phyloP scores from a whole-genome alignment of 352 stramenopile species.

The Pythium phragmiticola region DNA sequence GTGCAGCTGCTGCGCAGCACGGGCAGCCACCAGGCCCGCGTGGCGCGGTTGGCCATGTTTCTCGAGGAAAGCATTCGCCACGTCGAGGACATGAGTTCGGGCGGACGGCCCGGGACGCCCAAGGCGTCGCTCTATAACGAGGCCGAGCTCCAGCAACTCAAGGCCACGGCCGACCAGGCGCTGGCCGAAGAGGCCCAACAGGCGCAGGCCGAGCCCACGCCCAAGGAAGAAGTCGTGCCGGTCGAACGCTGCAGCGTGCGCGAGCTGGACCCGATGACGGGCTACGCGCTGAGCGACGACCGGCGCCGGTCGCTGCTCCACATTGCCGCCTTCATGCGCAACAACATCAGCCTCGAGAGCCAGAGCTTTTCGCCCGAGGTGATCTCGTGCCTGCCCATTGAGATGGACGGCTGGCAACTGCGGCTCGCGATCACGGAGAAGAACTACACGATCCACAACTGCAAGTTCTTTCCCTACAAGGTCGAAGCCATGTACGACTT shows the following conservation, averaged over 20 bases:
- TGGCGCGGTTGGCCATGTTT: constrained; percentile 52
- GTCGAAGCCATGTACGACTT: constrained; percentile 81
- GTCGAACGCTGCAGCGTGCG: constrained; percentile 21
- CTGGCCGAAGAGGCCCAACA: constrained; percentile 37
- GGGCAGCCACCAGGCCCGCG: constrained; percentile 42
- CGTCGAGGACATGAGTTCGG: constrained; percentile 81
- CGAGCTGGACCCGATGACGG: constrained; percentile 33
- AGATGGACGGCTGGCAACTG: constrained; percentile 87
- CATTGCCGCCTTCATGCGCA: constrained; percentile 71
- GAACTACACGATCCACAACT: constrained; percentile 88
- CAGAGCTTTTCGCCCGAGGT: constrained; percentile 81
- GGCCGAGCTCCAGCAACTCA: constrained; percentile 29
- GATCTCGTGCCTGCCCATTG: constrained; percentile 83
- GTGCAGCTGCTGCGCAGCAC: constrained; percentile 43
- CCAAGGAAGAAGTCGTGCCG: no score
- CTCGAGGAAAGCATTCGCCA: constrained; percentile 68
- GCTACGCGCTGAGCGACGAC: constrained; percentile 61
- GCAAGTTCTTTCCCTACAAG: constrained; percentile 85
- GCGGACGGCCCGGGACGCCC: constrained; percentile 33
- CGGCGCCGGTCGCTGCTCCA: constrained; percentile 65
- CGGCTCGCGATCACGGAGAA: constrained; percentile 84
- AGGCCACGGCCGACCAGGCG: constrained; percentile 26
- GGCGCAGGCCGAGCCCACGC: constrained; percentile 6
- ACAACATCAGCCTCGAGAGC: constrained; percentile 83
- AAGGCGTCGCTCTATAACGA: constrained; percentile 25